Conservation (phyloP, 345 rosid species). For the Salix arbutifolia region DNA sequence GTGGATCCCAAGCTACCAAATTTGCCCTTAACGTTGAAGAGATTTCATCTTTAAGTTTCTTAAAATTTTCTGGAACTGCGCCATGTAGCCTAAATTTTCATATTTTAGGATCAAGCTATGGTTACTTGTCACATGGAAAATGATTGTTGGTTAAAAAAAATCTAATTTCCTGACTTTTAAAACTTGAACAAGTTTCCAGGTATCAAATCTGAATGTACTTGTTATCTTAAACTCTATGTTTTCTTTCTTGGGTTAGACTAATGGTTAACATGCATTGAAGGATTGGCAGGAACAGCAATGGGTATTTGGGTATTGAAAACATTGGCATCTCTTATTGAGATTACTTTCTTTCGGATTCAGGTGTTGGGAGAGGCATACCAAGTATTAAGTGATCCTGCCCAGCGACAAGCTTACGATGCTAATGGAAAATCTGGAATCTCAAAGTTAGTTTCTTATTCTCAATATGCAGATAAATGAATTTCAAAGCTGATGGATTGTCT, state of each 20-base stretch:
- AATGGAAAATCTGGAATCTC: constrained; percentile 95
- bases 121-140: not conserved
- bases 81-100: not conserved
- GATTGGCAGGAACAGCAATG: not conserved
- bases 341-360: constrained; percentile 35
- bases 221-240: not conserved
- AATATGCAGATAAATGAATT: constrained; percentile 8
- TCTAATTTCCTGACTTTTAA: not conserved
- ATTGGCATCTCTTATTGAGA: constrained; percentile 3
- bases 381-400: constrained; percentile 83
- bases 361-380: constrained; percentile 96
- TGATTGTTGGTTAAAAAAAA: not conserved
- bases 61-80: not conserved
- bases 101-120: not conserved
- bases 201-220: not conserved
- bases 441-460: constrained; percentile 55
- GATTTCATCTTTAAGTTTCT: not conserved
- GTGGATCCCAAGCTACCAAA: not conserved
- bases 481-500: constrained; percentile 15
- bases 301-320: not conserved
- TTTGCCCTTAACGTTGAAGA: not conserved
- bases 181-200: not conserved
- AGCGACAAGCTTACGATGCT: constrained; percentile 92
- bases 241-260: not conserved
- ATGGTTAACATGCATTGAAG: not conserved